Conservation (phyloP, 768 basidiomycete genomes). For the Leucosporidium yakuticum region DNA sequence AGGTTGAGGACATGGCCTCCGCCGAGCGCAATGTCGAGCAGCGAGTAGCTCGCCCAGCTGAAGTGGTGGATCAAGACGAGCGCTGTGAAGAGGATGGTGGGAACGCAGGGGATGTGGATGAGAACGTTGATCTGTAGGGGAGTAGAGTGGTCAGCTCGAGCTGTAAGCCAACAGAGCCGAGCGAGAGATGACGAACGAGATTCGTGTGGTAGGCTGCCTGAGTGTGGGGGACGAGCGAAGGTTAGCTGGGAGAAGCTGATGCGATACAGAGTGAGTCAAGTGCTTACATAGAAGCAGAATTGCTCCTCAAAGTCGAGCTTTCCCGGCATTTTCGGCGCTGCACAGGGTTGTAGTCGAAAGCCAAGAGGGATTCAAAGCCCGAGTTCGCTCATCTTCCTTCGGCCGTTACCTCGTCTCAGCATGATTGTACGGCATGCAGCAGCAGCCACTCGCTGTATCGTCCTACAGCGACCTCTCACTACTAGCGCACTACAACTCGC, state of each 20-base stretch:
- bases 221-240: neutral
- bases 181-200: neutral
- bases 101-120: slow-evolving; percentile 63
- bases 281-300: slow-evolving; percentile 33
- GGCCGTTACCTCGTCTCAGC: neutral
- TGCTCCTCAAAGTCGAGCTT: slow-evolving; percentile 20
- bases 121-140: slow-evolving; percentile 55
- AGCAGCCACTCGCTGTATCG: neutral
- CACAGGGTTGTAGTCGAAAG: neutral
- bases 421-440: neutral
- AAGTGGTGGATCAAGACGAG: slow-evolving; percentile 33
- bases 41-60: slow-evolving; percentile 44
- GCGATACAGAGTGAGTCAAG: neutral
- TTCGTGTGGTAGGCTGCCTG: slow-evolving; percentile 33
- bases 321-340: neutral
- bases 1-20: slow-evolving; percentile 62
- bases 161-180: neutral
- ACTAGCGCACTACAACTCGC: neutral
- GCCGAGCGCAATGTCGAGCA: slow-evolving; percentile 53
- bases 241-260: neutral
- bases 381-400: no score
- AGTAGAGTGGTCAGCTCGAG: neutral
- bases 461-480: neutral
- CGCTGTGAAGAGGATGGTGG: slow-evolving; percentile 33
- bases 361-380: neutral